Conservation (phyloP, 306 rosid species). For the Hippophae gyantsensis region DNA sequence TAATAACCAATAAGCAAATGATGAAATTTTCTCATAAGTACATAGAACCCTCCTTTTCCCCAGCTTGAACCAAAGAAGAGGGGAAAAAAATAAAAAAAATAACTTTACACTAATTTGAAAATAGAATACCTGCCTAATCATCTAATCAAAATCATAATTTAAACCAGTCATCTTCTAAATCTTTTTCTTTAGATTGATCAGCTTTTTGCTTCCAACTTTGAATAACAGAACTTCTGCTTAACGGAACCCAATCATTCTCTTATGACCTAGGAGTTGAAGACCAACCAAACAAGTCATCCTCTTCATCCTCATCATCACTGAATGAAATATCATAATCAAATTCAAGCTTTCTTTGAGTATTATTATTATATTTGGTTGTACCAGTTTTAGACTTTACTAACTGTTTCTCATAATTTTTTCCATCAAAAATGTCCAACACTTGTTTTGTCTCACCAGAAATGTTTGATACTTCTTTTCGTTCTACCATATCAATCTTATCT, state of each 20-base stretch:
- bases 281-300: slow-evolving; percentile 42
- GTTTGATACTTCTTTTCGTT: too few species aligned
- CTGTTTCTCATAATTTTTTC: too few species aligned
- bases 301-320: slow-evolving; percentile 73
- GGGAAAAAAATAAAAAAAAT: slow-evolving; percentile 4
- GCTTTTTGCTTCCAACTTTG: slow-evolving; percentile 24
- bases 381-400: too few species aligned
- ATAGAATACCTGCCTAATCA: slow-evolving; percentile 6
- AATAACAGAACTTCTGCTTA: slow-evolving; percentile 32
- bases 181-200: slow-evolving; percentile 38
- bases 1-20: too few species aligned
- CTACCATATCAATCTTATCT: too few species aligned
- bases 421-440: too few species aligned
- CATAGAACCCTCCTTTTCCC: slow-evolving; percentile 18
- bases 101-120: slow-evolving; percentile 37
- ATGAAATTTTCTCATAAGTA: too few species aligned
- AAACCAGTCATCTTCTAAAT: slow-evolving; percentile 89
- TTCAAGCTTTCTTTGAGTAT: slow-evolving; percentile 31
- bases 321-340: slow-evolving; percentile 59
- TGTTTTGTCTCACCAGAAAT: too few species aligned
- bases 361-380: background rate
- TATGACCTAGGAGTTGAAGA: slow-evolving; percentile 39
- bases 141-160: slow-evolving; percentile 51
- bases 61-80: background rate
- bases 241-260: slow-evolving; percentile 75